Evolutionary conservation across 495 filamentous ascomycete genomes (phyloP).

Genomic region (Neurospora sp.): DNA sequence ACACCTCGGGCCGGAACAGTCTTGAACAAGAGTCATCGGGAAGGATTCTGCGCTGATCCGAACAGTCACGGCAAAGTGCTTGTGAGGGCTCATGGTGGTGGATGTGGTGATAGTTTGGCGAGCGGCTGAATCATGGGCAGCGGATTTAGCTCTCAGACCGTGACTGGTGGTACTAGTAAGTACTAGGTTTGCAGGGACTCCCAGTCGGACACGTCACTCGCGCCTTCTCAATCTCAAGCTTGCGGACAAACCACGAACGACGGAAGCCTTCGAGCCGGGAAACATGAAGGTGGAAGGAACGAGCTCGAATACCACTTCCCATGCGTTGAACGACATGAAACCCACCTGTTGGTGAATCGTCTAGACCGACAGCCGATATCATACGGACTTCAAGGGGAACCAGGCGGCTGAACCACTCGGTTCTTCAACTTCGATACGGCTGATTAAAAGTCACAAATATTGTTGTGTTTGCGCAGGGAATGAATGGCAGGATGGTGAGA

Average conservation of each 20-base stretch:
- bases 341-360: background rate
- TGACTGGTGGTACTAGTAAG: background rate
- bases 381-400: background rate
- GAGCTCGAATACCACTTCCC: background rate
- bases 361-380: background rate
- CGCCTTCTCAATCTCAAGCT: background rate
- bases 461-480: background rate
- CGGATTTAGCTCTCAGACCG: background rate
- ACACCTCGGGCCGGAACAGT: background rate
- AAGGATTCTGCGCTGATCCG: background rate
- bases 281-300: background rate
- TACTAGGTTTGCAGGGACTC: no score
- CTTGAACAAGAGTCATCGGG: background rate
- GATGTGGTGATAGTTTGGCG: background rate
- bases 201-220: background rate
- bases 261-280: background rate
- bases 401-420: background rate
- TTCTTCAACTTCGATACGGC: background rate
- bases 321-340: background rate
- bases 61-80: background rate
- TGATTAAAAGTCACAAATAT: background rate
- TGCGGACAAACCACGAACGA: background rate
- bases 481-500: background rate
- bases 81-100: background rate
- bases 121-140: background rate